Percentiles rank a stretch among this genome's conserved stretches.
phyloP scores from a whole-genome alignment of 257 asterid species.

The Nicotiana undulata region DNA sequence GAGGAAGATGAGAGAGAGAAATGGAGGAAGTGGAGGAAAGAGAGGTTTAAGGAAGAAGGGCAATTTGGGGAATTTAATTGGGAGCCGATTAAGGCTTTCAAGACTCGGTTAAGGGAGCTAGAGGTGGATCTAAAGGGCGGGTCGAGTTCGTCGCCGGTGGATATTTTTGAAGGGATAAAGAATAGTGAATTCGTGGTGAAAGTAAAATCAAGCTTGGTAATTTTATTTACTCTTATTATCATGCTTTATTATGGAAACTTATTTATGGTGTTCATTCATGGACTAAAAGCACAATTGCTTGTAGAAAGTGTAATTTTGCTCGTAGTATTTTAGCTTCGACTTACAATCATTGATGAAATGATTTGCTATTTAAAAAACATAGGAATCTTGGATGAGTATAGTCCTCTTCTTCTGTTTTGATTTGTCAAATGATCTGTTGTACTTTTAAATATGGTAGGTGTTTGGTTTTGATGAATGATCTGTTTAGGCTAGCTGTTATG shows the following conservation, averaged over 20 bases:
- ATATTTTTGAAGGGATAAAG: conserved; percentile 79
- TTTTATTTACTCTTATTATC: not conserved
- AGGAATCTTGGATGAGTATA: not conserved
- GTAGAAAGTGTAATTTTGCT: not conserved
- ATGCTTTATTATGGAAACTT: not conserved
- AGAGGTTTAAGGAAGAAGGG: conserved; percentile 51
- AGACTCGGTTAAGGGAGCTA: conserved; percentile 68
- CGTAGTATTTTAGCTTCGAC: not conserved
- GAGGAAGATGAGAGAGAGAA: conserved; percentile 35
- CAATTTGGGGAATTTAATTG: conserved; percentile 61
- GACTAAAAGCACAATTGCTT: not conserved
- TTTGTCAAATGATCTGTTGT: not conserved
- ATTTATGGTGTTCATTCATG: not conserved
- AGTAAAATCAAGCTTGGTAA: conserved; percentile 88
- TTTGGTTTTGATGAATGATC: not conserved
- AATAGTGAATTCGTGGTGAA: conserved; percentile 85
- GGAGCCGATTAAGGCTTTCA: conserved; percentile 66
- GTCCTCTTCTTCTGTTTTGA: not conserved
- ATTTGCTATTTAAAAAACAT: not conserved
- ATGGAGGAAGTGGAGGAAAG: conserved; percentile 40
- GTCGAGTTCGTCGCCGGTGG: conserved; percentile 36
- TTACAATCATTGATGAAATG: not conserved
- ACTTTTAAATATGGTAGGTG: not conserved
- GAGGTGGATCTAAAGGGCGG: conserved; percentile 76
- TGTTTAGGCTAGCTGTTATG: not conserved